Conservation (phyloP, 257 asterid genomes). For the Gynochthodes officinalis region DNA sequence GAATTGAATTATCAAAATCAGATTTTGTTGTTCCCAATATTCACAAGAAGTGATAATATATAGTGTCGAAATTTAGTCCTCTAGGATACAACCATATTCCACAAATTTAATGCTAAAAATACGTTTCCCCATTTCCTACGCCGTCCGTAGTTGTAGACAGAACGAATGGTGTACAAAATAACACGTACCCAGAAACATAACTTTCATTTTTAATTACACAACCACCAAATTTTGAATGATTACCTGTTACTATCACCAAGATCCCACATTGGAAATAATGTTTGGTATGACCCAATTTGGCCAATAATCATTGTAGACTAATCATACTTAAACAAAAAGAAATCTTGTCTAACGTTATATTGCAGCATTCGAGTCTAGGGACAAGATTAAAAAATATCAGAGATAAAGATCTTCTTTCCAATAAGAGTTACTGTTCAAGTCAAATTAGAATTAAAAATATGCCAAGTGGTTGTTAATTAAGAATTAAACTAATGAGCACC, state of each 20-base stretch:
- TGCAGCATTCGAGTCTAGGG: not conserved
- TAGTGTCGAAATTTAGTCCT: too few relatives aligned
- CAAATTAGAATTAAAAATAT: not conserved
- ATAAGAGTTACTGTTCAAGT: not conserved
- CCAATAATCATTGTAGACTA: slow-evolving; percentile 1
- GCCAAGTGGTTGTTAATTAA: not conserved
- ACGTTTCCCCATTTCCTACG: too few relatives aligned
- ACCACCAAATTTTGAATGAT: not conserved
- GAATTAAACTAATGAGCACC: not conserved
- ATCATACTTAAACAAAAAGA: not conserved
- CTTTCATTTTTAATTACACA: not conserved
- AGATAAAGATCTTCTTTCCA: not conserved
- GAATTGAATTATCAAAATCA: too few relatives aligned
- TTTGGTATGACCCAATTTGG: not conserved
- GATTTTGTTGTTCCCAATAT: too few relatives aligned
- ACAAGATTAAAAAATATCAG: not conserved
- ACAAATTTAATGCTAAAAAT: too few relatives aligned
- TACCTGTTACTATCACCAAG: slow-evolving; percentile 1
- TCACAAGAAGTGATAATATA: too few relatives aligned
- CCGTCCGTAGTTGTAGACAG: not conserved
- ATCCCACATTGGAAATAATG: not conserved
- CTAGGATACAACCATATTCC: too few relatives aligned
- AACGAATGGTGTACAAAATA: not conserved
- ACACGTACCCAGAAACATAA: not conserved
- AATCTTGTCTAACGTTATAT: not conserved